These are phyloP conservation scores for Cladosporium sp. DNA, from an alignment of 2,329 filamentous ascomycete genomes.

Conservation along the genomic window DNA sequence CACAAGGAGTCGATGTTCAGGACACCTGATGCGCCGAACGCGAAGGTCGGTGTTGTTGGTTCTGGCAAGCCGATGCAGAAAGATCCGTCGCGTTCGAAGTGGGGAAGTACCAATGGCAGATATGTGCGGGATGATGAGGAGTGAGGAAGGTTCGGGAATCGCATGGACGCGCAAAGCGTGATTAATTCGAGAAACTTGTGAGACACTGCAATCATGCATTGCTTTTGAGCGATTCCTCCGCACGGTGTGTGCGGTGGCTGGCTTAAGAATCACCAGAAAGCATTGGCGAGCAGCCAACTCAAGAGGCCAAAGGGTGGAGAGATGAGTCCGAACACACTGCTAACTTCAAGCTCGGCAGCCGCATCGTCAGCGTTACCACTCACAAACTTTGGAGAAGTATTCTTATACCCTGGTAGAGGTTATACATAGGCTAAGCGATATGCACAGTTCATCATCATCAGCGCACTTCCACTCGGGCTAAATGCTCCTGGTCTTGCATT, in stretches of 20 bases:
- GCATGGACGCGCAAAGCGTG: background rate
- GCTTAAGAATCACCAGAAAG: no score
- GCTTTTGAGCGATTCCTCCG: background rate
- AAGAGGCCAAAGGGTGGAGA: background rate
- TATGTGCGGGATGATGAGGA: conserved; percentile 15
- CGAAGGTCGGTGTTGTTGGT: conserved; percentile 92
- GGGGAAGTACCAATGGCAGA: conserved; percentile 22
- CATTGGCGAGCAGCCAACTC: no score
- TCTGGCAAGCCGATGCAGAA: conserved; percentile 96
- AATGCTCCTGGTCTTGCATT: no score
- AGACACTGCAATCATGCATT: background rate
- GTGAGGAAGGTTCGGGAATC: conserved; percentile 4
- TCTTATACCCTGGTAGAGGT: background rate
- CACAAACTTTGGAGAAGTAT: conserved; percentile 4
- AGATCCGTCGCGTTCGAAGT: conserved; percentile 47
- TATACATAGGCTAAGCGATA: conserved; percentile 5
- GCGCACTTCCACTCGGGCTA: no score
- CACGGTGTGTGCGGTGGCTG: background rate
- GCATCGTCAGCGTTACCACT: background rate
- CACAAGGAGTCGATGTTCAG: conserved; percentile 30
- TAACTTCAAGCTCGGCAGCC: background rate
- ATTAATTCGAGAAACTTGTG: background rate
- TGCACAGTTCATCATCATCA: background rate
- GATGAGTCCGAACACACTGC: background rate
- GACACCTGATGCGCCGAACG: conserved; percentile 79